Base-by-base conservation (phyloP, 2,329 filamentous ascomycete species). In the Penicillium polonicum region DNA sequence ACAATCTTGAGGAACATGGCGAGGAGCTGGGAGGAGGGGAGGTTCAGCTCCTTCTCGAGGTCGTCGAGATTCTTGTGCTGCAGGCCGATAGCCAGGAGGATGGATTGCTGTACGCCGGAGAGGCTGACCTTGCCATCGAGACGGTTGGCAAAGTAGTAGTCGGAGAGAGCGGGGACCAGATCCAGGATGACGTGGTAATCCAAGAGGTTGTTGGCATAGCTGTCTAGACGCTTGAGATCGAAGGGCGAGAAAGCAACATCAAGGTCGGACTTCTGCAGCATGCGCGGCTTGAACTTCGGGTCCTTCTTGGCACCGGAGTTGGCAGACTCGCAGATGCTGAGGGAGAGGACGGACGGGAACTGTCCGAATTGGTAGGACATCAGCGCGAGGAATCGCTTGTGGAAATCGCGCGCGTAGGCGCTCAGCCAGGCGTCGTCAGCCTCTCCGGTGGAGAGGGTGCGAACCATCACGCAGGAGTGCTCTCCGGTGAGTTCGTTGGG, bases 1-100 rank as follows among this genome's bases (percentile, higher is more conserved):
- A 97, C 83, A 60, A 96, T 89, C 81, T 99, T 99, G 74, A 96
- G 91, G 75, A 99, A 97, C 89, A 97, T 96, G 60, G 93, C 92
- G 61, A 99, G 81, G 4, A 97, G 80, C 77, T 97, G 94, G 44
- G 87, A 88, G 2, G 85, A 83, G 0, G 85, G 85, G 6, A 97
- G 78, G 8, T 82, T 83, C 3, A 96, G 77, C 70, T 99, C 94
- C 61, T 88, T 86, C 60, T 92, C 88, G 9, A 97, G 78, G 13
- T 85, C 83, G 15, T 94, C 90, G 29, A 99, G 80, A 39, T 89
- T 88, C 79, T 97, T 97, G 65, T 90, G 86, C 76, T 99, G 95
- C 59, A 97, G 79, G 21, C 95, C 94, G 48, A 96, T 86, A 6
- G 90, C 92, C n/a, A 97, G 83, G 17, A 99, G 82, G 57, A 99